Conservation (phyloP, 495 filamentous ascomycete species). For the Chaetomium tenue region DNA sequence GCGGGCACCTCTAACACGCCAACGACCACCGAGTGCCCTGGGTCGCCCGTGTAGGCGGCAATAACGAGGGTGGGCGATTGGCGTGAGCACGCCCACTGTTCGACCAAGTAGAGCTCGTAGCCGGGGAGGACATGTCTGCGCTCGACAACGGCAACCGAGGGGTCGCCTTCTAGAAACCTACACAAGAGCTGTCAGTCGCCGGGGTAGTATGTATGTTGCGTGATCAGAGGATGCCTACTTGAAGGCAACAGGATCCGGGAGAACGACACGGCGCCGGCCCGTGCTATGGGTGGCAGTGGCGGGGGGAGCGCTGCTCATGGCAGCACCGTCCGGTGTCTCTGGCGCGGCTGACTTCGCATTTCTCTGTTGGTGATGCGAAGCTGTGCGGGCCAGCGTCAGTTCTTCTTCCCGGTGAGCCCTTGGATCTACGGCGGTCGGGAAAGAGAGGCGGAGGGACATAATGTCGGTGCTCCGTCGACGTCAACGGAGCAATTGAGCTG, state of each 20-base stretch:
- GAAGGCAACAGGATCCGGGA: conserved; percentile 73
- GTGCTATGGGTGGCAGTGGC: conserved; percentile 20
- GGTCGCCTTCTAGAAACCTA: conserved; percentile 86
- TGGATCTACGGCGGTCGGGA: conserved; percentile 27
- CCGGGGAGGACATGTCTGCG: conserved; percentile 67
- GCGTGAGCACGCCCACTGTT: conserved; percentile 96
- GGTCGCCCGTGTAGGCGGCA: conserved; percentile 88
- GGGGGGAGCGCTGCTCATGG: conserved; percentile 18
- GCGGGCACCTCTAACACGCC: conserved; percentile 82
- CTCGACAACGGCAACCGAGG: conserved; percentile 70
- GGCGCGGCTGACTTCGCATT: conserved; percentile 19
- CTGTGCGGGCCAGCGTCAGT: conserved; percentile 31
- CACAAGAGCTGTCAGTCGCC: background rate
- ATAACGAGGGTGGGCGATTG: conserved; percentile 88
- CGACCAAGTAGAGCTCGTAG: conserved; percentile 92
- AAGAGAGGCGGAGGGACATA: conserved; percentile 34
- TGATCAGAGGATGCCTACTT: conserved; percentile 35
- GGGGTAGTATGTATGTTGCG: background rate
- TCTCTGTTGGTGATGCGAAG: conserved; percentile 21
- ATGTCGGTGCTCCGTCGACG: conserved; percentile 8
- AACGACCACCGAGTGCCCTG: conserved; percentile 69
- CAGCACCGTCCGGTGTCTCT: conserved; percentile 23
- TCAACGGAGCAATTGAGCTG: conserved; percentile 11
- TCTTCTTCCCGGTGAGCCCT: conserved; percentile 39
- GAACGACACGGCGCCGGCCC: conserved; percentile 55